Evolutionary conservation across 2,329 filamentous ascomycete species (phyloP), one percentile per base, ranked within the genome.

Genomic region (Pezicula rhizophila): DNA sequence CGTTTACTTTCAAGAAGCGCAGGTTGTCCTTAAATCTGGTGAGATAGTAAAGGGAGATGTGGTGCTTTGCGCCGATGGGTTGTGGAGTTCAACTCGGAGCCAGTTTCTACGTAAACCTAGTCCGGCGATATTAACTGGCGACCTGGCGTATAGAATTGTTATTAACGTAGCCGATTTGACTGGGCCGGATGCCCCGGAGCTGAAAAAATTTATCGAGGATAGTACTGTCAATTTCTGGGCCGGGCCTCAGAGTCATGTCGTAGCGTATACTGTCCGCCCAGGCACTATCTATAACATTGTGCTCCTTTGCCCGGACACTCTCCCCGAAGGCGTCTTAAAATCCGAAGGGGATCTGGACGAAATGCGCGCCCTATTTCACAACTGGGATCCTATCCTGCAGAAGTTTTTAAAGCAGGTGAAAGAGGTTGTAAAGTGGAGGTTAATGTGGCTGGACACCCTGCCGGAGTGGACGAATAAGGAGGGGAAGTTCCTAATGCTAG

Each of bases 381-480:
- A 70, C 0, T 88, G 84, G 84, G 83, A 87, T 66, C 82, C 82
- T 2, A 71, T 82, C 41, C 47, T 77, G 25, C 60, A 52, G 1
- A 61, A 64, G 46, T 70, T 74, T 42, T 52, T 73, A 10, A 64
- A 66, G 2, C 71, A 74, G 39, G 80, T 85, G 0, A 72, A 77
- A 34, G 71, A 66, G 1, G 80, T 86, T 0, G 75, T 80, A 37
- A 87, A 87, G 63, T 88, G 84, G 85, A 84, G 80, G 60, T 62
- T 88, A 31, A 82, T 86, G 78, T 47, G 64, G 70, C 45, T 67
- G 70, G 62, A 69, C 67, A 64, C 59, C 53, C 44, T 57, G 2
- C 35, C 48, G 2, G 49, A 53, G 8, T 64, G 60, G 61, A 51
- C 52, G 2, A 60, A 58, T 34, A 20, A 51, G 18, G 17, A 54